Evolutionary conservation across 495 filamentous ascomycete species (phyloP).

Genomic region (Podospora australis): DNA sequence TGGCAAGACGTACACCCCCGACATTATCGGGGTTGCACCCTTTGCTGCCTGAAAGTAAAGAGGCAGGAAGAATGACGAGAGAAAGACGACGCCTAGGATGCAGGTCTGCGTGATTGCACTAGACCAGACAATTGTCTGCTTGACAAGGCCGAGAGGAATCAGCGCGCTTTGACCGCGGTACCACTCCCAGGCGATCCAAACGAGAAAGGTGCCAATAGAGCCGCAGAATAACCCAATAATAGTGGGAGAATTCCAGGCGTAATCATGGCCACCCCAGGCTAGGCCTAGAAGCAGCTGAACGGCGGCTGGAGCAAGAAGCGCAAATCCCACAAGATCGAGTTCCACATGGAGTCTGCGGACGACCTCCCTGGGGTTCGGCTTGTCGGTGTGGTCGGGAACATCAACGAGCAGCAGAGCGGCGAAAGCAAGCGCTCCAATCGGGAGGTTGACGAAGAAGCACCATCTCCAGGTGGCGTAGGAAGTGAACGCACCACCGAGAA

Average conservation of each 20-base stretch:
- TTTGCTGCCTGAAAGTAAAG: constrained; percentile 67
- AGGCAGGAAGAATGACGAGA: constrained; percentile 54
- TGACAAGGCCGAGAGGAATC: constrained; percentile 59
- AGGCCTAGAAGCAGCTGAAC: constrained; percentile 65
- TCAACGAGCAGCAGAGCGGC: constrained; percentile 47
- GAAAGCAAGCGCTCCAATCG: constrained; percentile 56
- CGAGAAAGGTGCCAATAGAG: constrained; percentile 48
- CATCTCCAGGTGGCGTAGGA: constrained; percentile 50
- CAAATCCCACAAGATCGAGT: constrained; percentile 61
- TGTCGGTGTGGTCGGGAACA: constrained; percentile 41
- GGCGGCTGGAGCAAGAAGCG: constrained; percentile 59
- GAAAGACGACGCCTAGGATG: constrained; percentile 52
- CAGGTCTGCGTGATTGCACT: constrained; percentile 44
- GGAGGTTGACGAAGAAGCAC: constrained; percentile 67
- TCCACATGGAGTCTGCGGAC: constrained; percentile 38
- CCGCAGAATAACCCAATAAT: constrained; percentile 62
- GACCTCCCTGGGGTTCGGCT: constrained; percentile 27
- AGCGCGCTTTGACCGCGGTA: constrained; percentile 59
- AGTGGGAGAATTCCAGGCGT: constrained; percentile 54
- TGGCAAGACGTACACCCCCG: constrained; percentile 48
- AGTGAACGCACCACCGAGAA: constrained; percentile 51
- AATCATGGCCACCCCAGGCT: constrained; percentile 67
- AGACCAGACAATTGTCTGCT: constrained; percentile 54
- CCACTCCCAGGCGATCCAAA: constrained; percentile 56
- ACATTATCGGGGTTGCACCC: constrained; percentile 41